phyloP scores from a whole-genome alignment of 352 stramenopile species.

The Phytophthora megakarya region DNA sequence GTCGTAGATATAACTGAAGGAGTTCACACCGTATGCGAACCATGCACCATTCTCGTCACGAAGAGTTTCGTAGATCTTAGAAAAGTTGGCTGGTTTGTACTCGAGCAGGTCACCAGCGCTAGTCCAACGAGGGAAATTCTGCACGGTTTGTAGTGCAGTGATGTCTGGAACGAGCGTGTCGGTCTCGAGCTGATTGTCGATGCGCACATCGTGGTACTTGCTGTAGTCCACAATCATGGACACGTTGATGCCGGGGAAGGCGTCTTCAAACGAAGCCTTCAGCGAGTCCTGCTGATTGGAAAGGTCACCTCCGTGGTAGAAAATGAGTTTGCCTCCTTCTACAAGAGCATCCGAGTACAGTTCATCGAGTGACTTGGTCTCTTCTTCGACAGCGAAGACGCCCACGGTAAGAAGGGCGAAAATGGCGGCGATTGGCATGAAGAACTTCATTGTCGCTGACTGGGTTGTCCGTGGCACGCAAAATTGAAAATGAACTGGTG shows the following conservation, averaged over 20 bases:
- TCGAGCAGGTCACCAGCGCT: slow-evolving; percentile 40
- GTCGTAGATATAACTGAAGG: slow-evolving; percentile 50
- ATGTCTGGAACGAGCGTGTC: slow-evolving; percentile 47
- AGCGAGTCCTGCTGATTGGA: slow-evolving; percentile 34
- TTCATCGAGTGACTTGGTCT: slow-evolving; percentile 48
- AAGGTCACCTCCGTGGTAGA: slow-evolving; percentile 48
- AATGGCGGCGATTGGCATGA: slow-evolving; percentile 4
- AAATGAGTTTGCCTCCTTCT: slow-evolving; percentile 53
- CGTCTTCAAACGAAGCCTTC: background rate
- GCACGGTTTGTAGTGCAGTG: slow-evolving; percentile 47
- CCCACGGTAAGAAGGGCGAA: slow-evolving; percentile 5
- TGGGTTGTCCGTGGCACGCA: no score
- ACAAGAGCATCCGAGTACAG: slow-evolving; percentile 50
- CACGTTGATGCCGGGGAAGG: slow-evolving; percentile 32
- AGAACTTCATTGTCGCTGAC: slow-evolving; percentile 32
- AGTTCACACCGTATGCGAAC: slow-evolving; percentile 36
- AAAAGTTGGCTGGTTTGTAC: slow-evolving; percentile 59
- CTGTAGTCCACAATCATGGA: no score
- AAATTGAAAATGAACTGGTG: no score
- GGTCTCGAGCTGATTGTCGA: slow-evolving; percentile 61
- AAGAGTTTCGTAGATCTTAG: slow-evolving; percentile 49
- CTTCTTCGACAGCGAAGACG: slow-evolving; percentile 32
- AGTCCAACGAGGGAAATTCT: slow-evolving; percentile 51
- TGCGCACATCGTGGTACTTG: slow-evolving; percentile 56
- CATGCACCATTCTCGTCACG: slow-evolving; percentile 35